Evolutionary conservation across 192 early-diverging fungal genomes (phyloP), one percentile per base, ranked within the genome.

Genomic region (Chytriomyces hyalinus): DNA sequence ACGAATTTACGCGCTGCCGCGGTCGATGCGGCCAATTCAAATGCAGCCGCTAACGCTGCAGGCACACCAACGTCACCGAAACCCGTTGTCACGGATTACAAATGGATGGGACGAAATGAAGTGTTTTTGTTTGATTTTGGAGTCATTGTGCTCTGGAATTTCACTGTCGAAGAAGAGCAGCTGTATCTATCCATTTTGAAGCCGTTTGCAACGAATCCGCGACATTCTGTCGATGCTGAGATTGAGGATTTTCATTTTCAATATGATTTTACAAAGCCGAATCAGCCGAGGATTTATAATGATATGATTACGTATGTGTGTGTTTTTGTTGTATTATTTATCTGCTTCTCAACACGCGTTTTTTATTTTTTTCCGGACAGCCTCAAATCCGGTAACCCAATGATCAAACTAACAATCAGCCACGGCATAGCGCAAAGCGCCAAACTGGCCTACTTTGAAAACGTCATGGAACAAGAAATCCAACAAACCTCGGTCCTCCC

Each of bases 401-500:
- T 97, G 87, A 92, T 94, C 77, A 98, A 97, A 81, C 85, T 98
- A 64, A 93, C 96, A 0, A 97, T 98, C 77, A 92, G 94, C 3
- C 97, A 98, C 84, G 97, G 94, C 4, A 93, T 98, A 64, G 94
- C 97, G 7, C 97, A 98, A 84, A 92, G 91, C 49, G 95, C 93
- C 60, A 98, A 98, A 81, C 94, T 98, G 80, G 92, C 94, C 0
- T 80, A 93, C 26, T 98, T 96, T 81, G 97, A 98, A 83, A 89
- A 89, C 45, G 82, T 97, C 69, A 94, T 98, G 74, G 95, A 96
- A 78, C 92, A 94, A 66, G 96, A 96, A 0, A 97, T 98, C 73
- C 87, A 90, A 53, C 84, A 86, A 15, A 96, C 93, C 10, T 91
- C 92, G 61, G 89, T 94, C 77, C 94, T 98, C 47, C 97, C 97